Conservation (phyloP, 225 moss, liverwort and hornwort genomes). For the Straminergon stramineum region DNA sequence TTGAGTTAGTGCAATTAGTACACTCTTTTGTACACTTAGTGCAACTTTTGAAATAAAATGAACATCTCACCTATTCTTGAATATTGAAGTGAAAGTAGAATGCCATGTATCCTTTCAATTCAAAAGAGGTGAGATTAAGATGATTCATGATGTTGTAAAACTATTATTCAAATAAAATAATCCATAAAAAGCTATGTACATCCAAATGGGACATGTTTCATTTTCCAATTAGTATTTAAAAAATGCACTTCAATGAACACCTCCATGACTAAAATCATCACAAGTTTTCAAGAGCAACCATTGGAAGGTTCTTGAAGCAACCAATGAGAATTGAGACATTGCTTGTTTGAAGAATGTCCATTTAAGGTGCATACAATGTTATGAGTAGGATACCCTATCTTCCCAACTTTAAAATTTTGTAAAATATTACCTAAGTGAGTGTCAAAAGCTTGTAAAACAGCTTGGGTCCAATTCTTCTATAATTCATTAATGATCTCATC, state of each 20-base stretch:
- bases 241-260: not conserved
- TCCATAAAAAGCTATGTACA: not conserved
- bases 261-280: accelerated
- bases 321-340: not conserved
- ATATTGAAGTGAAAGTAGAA: not conserved
- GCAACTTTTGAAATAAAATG: not conserved
- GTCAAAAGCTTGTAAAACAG: not conserved
- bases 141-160: not conserved
- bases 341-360: not conserved
- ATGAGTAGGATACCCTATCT: not conserved
- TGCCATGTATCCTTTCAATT: not conserved
- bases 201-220: accelerated
- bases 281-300: not conserved
- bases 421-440: accelerated
- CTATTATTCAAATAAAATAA: too few species aligned
- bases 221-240: accelerated
- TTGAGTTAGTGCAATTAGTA: not conserved
- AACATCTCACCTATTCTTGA: too few species aligned
- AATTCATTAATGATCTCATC: not conserved
- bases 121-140: too few species aligned
- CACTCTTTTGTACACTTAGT: not conserved
- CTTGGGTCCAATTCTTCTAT: not conserved
- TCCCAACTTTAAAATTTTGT: not conserved
- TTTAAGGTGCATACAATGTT: not conserved
- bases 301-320: not conserved